Conservation (phyloP, 345 rosid species). For the Brassica napus region Da-Ae NC_063434.1:22206001-22206500, state of each 20-base stretch:
- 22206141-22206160: conserved; percentile 88
- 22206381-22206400: conserved; percentile 76
- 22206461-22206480: conserved; percentile 36
- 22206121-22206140: conserved; percentile 73
- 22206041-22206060: background rate
- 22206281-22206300: conserved; percentile 32
- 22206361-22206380: background rate
- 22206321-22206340: background rate
- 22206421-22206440: conserved; percentile 57
- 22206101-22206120: conserved; percentile 85
- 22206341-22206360: conserved; percentile 16
- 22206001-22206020: conserved; percentile 54
- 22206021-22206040: background rate
- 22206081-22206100: conserved; percentile 79
- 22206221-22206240: conserved; percentile 83
- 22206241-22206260: conserved; percentile 78
- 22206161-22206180: conserved; percentile 78
- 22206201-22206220: conserved; percentile 90
- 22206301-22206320: background rate
- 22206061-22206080: conserved; percentile 26
- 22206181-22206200: conserved; percentile 71
- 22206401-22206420: conserved; percentile 80
- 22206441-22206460: conserved; percentile 44
- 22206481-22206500: conserved; percentile 33
- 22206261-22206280: conserved; percentile 65